Base-by-base conservation (phyloP, 2,329 filamentous ascomycete species). In the Fusarium sp. region DNA sequence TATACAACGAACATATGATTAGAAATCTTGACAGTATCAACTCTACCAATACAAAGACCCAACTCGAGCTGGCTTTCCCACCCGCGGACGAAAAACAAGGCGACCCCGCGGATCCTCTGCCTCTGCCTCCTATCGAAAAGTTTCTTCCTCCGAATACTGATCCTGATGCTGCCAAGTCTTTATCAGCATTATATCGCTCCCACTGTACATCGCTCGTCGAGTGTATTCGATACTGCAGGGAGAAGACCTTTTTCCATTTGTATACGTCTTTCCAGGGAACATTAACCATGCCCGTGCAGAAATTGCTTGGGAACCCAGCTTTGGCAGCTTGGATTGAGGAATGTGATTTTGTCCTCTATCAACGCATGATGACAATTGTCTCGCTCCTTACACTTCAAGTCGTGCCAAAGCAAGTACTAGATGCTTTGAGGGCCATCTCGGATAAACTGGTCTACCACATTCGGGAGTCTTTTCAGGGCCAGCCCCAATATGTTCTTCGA, bases 221-320 rank as follows among this genome's bases (percentile, higher is more conserved):
- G 80, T 95, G 93, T 74, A 94, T 99, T 66, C 92, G 96, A 30
- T 98, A 93, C 79, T 98, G 95, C 85, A 97, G 96, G 77, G 93
- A 98, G 80, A 97, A 97, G 82, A 95, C 94, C 9, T 97, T 99
- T 79, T 97, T 97, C 78, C 93, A 97, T 71, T 88, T 98, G 18
- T 97, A 97, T 78, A 94, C 92, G 8, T 96, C 95, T 2, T 98
- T 99, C 79, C 93, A 97, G 76, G 96, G 96, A 58, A 98, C 94
- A 3, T 87, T 99, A 74, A 99, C 96, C 1, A 97, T 98, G 80
- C 96, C 96, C 8, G 95, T 98, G 5, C 94, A 98, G 79, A 98
- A 97, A 79, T 83, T 99, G 4, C 92, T 99, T 75, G 90, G 90
- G 16, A 89, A 97, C 75, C 89, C 92, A 4, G 90, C 90, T 58